Base-by-base conservation (phyloP, 169 alveolate species). In the Besnoitia besnoiti region DNA sequence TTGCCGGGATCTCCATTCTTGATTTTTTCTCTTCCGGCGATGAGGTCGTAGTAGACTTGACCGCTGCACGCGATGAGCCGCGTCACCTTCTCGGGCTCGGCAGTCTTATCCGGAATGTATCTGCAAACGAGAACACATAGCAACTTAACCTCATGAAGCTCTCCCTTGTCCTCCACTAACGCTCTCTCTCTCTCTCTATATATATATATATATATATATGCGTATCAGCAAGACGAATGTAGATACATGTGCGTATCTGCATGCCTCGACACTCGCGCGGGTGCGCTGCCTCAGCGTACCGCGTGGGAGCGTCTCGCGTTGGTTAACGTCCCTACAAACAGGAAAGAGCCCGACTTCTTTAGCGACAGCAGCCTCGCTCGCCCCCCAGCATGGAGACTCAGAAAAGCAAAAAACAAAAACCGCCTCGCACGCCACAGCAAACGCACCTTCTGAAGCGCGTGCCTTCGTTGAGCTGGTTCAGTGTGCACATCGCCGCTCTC, bases 1-100 rank as follows among this genome's bases (percentile, higher is more conserved):
- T 55, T 55, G n/a, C n/a, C n/a, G n/a, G n/a, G n/a, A n/a, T 50
- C 91, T 10, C 39, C 61, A 30, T 47, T 62, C 59, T 46, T 87
- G 35, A 33, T 61, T 24, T 95, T 94, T 51, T 61, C 91, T 85
- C 96, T 94, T 77, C 75, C 91, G 55, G 93, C 95, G 16, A 85
- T 42, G 37, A 97, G 88, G 93, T 97, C 98, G 92, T 97, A 97
- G 94, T 97, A 97, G 50, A 98, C 97, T 95, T 98, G 98, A 27
- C 99, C 99, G 75, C 98, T 95, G 95, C 99, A 98, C 90, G 98
- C 90, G 59, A 98, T 96, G 40, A 98, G 95, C 89, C 96, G 96
- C 92, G 96, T 96, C 5, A 97, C 96, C 51, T 82, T 88, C 55
- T 92, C 93, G 2, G 91, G 91, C n/a, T 37, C 77, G 35, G 80